Evolutionary conservation across 75 land plant species (phyloP), one percentile per base, ranked within the genome.

Genomic region (Picea sitchensis): DNA sequence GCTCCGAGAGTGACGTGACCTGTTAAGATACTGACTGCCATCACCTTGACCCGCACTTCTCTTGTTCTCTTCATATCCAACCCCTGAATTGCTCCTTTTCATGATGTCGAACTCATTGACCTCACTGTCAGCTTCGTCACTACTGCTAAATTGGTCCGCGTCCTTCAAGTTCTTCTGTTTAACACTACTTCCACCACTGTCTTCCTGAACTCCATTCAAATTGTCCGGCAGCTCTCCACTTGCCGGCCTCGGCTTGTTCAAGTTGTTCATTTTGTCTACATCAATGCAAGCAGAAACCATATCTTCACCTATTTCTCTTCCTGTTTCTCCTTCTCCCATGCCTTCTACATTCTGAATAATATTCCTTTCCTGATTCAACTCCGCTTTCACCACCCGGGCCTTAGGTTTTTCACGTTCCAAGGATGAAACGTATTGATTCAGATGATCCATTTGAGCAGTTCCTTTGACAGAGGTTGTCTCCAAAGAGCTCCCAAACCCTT

Each of bases 121-220:
- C 77, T 91, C 91, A 71, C 92, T 90, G 59, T 88, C 90, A 8
- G 87, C 83, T 76, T 92, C 91, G 79, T 92, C 87, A 34, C 90
- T 92, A 83, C 90, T 90, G 72, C 87, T 90, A 26, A 87, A 90
- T n/a, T 54, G 77, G 56, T 58, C 44, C 77, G 14, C 79, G 18
- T 41, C 47, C 5, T 80, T 75, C 71, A 78, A 84, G 30, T 88
- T 86, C 65, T 79, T 87, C 58, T 88, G 86, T 83, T 87, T 89
- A 21, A 85, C 81, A 17, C 83, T 87, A 73, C 91, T 90, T 0
- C 83, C 92, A 60, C 83, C 77, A 76, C 90, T 90, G 65, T 88
- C 86, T 60, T 77, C 67, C 65, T 57, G 64, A 78, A 84, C 60
- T 76, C 86, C 89, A 61, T 90, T 90, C 20, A 41, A 81, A 80